Evolutionary conservation across 768 basidiomycete species (phyloP).

Genomic region (Galerina marginata): DNA sequence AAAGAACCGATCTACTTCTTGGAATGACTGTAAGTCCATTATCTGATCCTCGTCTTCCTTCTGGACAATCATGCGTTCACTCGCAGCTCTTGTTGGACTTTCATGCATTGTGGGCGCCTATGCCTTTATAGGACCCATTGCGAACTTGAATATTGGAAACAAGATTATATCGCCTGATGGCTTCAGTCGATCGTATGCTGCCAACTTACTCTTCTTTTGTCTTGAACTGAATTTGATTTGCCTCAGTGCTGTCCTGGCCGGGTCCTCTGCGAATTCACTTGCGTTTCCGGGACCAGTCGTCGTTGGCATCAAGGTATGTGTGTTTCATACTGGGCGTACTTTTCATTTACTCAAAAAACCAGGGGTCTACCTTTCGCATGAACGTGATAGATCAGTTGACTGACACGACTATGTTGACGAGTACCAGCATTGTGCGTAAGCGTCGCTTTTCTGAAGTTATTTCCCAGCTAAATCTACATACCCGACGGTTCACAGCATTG

Average conservation of each 20-base stretch:
- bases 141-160: constrained; percentile 47
- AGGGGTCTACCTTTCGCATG: constrained; percentile 50
- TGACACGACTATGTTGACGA: constrained; percentile 53
- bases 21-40: too few species aligned
- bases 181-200: constrained; percentile 42
- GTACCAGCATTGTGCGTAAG: constrained; percentile 53
- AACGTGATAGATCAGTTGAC: constrained; percentile 53
- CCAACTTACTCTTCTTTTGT: not conserved
- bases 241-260: constrained; percentile 38
- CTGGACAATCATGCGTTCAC: constrained; percentile 2
- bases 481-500: constrained; percentile 41
- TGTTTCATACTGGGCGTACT: not conserved
- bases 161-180: constrained; percentile 54
- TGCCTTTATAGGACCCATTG: constrained; percentile 30
- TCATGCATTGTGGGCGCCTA: not conserved
- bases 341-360: not conserved
- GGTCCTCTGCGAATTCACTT: constrained; percentile 20
- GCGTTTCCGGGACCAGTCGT: constrained; percentile 37
- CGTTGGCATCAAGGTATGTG: constrained; percentile 31
- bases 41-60: too few species aligned
- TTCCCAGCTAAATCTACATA: not conserved
- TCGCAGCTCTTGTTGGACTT: not conserved
- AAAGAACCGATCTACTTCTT: too few species aligned
- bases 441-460: not conserved
- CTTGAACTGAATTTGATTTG: not conserved